Base-by-base conservation (phyloP, 768 basidiomycete genomes). In the Boletus coccyginus region DNA sequence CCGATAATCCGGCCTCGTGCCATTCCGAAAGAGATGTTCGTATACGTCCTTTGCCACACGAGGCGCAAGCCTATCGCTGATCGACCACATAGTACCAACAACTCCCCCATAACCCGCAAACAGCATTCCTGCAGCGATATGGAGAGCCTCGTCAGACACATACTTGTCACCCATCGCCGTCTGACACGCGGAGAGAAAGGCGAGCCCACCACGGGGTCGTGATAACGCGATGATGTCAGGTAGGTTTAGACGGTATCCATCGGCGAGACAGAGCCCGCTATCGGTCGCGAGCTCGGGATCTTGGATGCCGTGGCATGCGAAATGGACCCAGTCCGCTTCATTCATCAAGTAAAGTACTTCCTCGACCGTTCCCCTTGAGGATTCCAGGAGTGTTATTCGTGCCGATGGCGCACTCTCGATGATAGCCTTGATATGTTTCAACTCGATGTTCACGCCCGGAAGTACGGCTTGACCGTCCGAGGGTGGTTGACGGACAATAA, bases 171-270 rank as follows among this genome's bases (percentile, higher is more conserved):
- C 75, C 39, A 58, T 69, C 1, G 75, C 76, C 7, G 74, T 80
- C 53, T 81, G 70, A 55, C 79, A 81, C 1, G 79, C 79, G 7
- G 78, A 78, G 4, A 81, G 70, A 61, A 79, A 77, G 0, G 74
- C 79, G 42, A 80, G 65, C 40, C 71, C 54, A 35, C 46, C 66
- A 36, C 16, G 72, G 31, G 41, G 62, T 0, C 53, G 45, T 19
- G 60, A 56, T 14, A 52, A 16, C 2, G 42, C 27, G n/a, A 62
- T 43, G 39, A 61, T 50, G 16, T 56, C 60, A 0, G 51, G 38
- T 5, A 61, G 36, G 19, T 38, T 50, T 11, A 61, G 31, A 13
- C 49, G 49, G 8, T 57, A 33, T 7, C 17, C 3, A 29, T 57
- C 32, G 0, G 56, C 56, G 21, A 73, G 62, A 2, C 53, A 41